Base-by-base conservation (phyloP, 257 asterid species). In the Solanum appendiculatum region DNA sequence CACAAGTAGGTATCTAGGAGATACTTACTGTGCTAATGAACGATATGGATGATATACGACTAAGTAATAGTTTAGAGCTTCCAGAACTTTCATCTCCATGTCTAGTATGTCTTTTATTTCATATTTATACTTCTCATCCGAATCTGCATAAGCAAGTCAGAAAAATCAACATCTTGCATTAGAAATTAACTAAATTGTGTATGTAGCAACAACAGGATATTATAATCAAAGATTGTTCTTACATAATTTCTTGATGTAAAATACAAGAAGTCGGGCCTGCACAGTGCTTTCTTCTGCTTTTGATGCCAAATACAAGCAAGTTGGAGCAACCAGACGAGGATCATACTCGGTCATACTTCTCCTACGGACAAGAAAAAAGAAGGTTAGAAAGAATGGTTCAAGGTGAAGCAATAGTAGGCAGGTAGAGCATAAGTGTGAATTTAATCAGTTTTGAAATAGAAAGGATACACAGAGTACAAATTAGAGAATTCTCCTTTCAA, bases 41-140 rank as follows among this genome's bases (percentile, higher is more conserved):
- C 94, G 95, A 88, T 97, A 95, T 86, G 98, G 99, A 91, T 97
- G 99, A 92, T 90, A 95, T 44, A 97, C 95, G 85, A 97, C 97
- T 91, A 97, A 92, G 86, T 97, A 95, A 88, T 97, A 97, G 92
- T 94, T 91, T 51, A 97, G 94, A 85, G 97, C 99, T 93, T 97
- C 99, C 95, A 97, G 88, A 88, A 97, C 90, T 91, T 94, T 95
- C 99, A 97, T 97, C 92, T 97, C 99, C 99, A 95, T 97, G 90
- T 94, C 99, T 18, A 97, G 95, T 86, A 97, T 95, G 89, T 95
- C 99, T 87, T 95, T 97, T 87, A 93, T 92, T 91, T 97, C 99
- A 90, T 58, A 95, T 48, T 93, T 93, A 89, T 93, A 93, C 92
- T 92, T 97, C 51, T 97, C 99, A 87, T 94, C 98, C 0, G 90